phyloP scores from a whole-genome alignment of 768 basidiomycete species.

The Favolaschia claudopus region DNA sequence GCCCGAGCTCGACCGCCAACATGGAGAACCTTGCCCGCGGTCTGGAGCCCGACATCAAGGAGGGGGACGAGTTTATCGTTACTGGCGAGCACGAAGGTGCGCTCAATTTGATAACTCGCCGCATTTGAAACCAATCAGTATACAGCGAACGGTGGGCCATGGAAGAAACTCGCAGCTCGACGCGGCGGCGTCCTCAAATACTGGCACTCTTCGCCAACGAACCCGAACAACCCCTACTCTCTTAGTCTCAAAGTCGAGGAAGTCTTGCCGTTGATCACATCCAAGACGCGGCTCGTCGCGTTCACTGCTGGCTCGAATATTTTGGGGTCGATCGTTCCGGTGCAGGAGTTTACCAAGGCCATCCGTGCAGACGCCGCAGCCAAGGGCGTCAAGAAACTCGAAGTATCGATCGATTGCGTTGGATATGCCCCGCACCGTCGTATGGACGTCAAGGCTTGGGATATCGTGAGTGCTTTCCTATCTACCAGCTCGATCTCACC shows the following conservation, averaged over 20 bases:
- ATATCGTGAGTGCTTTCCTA: conserved; percentile 44
- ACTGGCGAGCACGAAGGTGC: conserved; percentile 83
- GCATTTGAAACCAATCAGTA: neutral
- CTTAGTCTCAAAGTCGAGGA: conserved; percentile 60
- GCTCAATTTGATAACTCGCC: conserved; percentile 5
- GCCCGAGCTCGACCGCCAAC: conserved; percentile 71
- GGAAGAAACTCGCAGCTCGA: conserved; percentile 76
- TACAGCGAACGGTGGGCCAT: conserved; percentile 76
- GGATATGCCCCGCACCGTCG: conserved; percentile 78
- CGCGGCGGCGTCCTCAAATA: conserved; percentile 60
- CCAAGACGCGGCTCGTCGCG: conserved; percentile 75
- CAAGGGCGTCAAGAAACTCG: conserved; percentile 64
- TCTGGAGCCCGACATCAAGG: conserved; percentile 59
- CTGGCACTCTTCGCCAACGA: conserved; percentile 62
- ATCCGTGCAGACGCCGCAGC: conserved; percentile 58
- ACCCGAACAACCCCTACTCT: conserved; percentile 71
- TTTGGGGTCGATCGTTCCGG: conserved; percentile 69
- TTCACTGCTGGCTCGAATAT: conserved; percentile 81
- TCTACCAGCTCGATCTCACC: neutral
- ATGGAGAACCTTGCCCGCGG: conserved; percentile 74
- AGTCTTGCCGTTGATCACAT: conserved; percentile 66
- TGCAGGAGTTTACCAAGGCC: conserved; percentile 62
- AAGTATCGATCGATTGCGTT: conserved; percentile 79
- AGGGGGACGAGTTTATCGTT: conserved; percentile 79
- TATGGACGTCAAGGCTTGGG: conserved; percentile 80